Evolutionary conservation across 495 filamentous ascomycete genomes (phyloP).

Genomic region (Daldinia childiae): DNA sequence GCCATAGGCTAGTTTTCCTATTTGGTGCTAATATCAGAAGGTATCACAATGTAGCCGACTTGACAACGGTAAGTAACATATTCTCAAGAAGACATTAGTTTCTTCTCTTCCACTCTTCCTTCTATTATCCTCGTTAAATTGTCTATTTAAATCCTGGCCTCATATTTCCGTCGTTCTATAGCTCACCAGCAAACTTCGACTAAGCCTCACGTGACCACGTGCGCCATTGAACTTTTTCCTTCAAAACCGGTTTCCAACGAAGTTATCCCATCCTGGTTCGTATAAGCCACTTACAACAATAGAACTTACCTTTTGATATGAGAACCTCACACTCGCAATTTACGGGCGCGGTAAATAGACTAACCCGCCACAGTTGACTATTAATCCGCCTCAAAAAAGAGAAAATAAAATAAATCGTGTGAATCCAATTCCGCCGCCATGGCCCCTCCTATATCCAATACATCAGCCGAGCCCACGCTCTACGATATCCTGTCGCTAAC

Average conservation of each 20-base stretch:
- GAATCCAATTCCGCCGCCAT: slow-evolving; percentile 14
- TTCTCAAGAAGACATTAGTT: background rate
- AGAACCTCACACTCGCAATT: background rate
- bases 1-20: background rate
- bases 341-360: no score
- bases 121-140: no score
- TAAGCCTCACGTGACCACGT: slow-evolving; percentile 36
- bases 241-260: slow-evolving; percentile 36
- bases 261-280: background rate
- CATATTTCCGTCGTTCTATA: background rate
- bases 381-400: background rate
- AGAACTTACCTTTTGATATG: background rate
- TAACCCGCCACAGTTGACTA: background rate
- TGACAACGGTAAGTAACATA: background rate
- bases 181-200: background rate
- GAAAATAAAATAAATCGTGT: background rate
- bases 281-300: slow-evolving; percentile 3
- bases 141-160: no score
- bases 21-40: background rate
- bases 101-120: background rate
- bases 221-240: slow-evolving; percentile 28
- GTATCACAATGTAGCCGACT: background rate
- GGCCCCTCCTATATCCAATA: slow-evolving; percentile 43
- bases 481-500: slow-evolving; percentile 58
- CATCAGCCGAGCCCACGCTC: slow-evolving; percentile 51